Percentiles rank a stretch among this genome's conserved stretches.
Conservation (phyloP, 2,329 filamentous ascomycete species). For the Colletotrichum sansevieriae region DNA sequence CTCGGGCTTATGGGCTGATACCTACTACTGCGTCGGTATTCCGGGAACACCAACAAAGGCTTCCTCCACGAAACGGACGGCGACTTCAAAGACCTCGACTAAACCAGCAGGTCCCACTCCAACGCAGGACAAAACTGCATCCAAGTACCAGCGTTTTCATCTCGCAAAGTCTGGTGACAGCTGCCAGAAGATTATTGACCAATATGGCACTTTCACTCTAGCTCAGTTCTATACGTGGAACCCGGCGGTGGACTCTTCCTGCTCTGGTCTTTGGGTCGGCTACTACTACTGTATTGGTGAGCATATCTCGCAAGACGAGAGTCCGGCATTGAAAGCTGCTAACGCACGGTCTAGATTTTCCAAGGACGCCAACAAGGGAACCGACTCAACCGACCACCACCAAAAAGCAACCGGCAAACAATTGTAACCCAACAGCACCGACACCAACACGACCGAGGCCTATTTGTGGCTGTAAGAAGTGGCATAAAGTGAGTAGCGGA, state of each 20-base stretch:
- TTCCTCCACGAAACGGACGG: no score
- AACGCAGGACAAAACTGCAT: no score
- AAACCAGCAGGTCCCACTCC: no score
- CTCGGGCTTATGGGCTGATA: no score
- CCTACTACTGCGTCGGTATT: no score
- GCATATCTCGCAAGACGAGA: neutral
- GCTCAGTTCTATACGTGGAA: neutral
- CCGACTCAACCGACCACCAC: neutral
- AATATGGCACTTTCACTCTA: neutral
- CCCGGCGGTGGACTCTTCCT: neutral
- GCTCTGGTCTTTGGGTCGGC: neutral
- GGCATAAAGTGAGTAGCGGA: constrained; percentile 30
- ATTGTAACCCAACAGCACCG: neutral
- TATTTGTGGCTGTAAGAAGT: constrained; percentile 39
- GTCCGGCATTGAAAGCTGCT: no score
- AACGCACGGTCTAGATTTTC: no score
- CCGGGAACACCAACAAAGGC: no score
- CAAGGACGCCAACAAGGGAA: no score
- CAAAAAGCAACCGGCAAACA: neutral
- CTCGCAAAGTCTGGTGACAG: neutral
- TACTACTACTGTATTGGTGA: neutral
- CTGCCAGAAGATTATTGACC: neutral
- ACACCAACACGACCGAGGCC: neutral
- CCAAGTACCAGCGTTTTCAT: no score
- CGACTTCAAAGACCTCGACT: no score